Conservation (phyloP, 176 grass and related monocot species). For the Cenchrus americanus region DNA sequence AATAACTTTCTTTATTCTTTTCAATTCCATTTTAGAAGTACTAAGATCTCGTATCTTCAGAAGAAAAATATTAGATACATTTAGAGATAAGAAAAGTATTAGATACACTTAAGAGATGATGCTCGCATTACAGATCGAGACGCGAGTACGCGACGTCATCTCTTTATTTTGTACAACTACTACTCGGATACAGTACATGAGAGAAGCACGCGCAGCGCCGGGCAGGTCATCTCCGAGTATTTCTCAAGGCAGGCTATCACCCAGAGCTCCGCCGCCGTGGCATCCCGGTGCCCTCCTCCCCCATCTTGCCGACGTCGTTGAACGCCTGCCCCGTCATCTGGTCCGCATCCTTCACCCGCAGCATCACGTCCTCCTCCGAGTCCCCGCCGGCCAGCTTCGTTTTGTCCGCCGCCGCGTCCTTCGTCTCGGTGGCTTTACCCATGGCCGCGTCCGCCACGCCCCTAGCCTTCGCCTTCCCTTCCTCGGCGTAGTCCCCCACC, state of each 20-base stretch:
- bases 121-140: no score
- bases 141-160: no score
- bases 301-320: conserved; percentile 53
- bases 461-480: conserved; percentile 50
- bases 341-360: conserved; percentile 49
- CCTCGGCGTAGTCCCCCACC: neutral
- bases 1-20: no score
- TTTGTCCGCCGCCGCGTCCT: conserved; percentile 28
- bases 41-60: no score
- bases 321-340: conserved; percentile 57
- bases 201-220: no score
- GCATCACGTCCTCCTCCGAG: conserved; percentile 32
- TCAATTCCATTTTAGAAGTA: no score
- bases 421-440: conserved; percentile 24
- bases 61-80: no score
- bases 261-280: neutral
- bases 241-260: neutral
- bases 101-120: no score
- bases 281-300: conserved; percentile 48
- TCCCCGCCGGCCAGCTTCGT: neutral
- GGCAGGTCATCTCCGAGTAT: no score
- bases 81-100: no score
- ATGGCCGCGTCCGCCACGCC: conserved; percentile 33
- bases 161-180: no score
- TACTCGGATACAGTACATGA: no score